Conservation (phyloP, 75 land plant genomes). For the Cryptomeria japonica region DNA sequence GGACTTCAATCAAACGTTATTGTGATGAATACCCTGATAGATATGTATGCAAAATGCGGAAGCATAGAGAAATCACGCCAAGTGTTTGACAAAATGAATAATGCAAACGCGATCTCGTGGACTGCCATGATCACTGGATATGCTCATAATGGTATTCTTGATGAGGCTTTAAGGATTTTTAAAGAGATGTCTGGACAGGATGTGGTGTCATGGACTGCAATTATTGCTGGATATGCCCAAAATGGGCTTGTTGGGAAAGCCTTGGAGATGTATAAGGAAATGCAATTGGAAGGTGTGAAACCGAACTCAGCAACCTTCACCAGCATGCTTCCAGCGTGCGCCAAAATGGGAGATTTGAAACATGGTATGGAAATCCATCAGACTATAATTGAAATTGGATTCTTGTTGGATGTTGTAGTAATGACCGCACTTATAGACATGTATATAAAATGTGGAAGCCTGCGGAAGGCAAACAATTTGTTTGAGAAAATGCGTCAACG, state of each 20-base stretch:
- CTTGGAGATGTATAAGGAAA: constrained; percentile 11
- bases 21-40: constrained; percentile 16
- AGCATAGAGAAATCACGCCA: constrained; percentile 13
- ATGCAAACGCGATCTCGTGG: constrained; percentile 18
- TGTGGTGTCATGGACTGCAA: constrained; percentile 19
- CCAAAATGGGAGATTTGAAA: too few relatives aligned
- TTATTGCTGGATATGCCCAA: constrained; percentile 19
- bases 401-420: too few relatives aligned
- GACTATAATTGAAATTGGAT: too few relatives aligned
- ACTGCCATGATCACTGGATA: constrained; percentile 27
- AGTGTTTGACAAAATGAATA: constrained; percentile 17
- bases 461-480: too few relatives aligned
- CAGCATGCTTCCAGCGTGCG: constrained; percentile 14
- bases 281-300: constrained; percentile 3
- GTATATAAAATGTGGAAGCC: too few relatives aligned
- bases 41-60: constrained; percentile 31
- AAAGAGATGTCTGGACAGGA: constrained; percentile 9
- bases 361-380: too few relatives aligned
- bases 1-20: constrained; percentile 11
- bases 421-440: not conserved
- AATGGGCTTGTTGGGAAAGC: constrained; percentile 13
- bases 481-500: not conserved
- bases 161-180: constrained; percentile 16
- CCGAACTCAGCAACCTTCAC: too few relatives aligned
- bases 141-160: constrained; percentile 16